A percentile compares a stretch with the other conserved stretches of the same genome.
phyloP scores from a whole-genome alignment of 2,329 filamentous ascomycete species.

The Elsinoe fawcettii region DNA sequence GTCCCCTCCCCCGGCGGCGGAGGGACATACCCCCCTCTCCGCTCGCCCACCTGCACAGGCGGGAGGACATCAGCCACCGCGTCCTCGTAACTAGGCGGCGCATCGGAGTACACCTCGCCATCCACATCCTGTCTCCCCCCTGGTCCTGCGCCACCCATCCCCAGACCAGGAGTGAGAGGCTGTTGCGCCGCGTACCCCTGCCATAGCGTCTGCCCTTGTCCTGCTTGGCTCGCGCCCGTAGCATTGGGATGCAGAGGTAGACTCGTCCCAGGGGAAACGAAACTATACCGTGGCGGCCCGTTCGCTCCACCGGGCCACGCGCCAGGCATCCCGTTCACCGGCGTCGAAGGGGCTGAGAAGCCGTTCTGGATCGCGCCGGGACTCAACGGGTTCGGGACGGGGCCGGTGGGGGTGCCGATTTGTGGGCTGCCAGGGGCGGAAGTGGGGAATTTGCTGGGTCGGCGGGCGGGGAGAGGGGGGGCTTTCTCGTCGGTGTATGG shows the following conservation, averaged over 20 bases:
- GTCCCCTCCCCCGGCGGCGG: slow-evolving; percentile 29
- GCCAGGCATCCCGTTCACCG: neutral
- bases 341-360: neutral
- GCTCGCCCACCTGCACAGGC: slow-evolving; percentile 55
- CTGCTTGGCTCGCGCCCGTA: neutral
- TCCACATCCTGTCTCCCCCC: neutral
- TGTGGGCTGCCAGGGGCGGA: neutral
- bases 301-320: neutral
- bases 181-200: neutral
- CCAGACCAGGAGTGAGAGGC: neutral
- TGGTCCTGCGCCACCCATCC: neutral
- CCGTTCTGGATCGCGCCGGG: neutral
- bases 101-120: slow-evolving; percentile 52
- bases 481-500: slow-evolving; percentile 16
- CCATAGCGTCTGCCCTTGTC: neutral
- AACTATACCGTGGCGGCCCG: slow-evolving; percentile 1
- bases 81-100: slow-evolving; percentile 93
- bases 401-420: neutral
- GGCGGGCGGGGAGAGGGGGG: slow-evolving; percentile 11
- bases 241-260: neutral
- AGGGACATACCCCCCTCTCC: slow-evolving; percentile 56
- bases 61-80: slow-evolving; percentile 73
- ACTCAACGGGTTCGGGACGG: neutral
- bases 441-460: neutral
- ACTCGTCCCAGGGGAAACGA: neutral